Conservation (phyloP, 2,329 filamentous ascomycete species). For the Scolecobasidium constrictum region DNA sequence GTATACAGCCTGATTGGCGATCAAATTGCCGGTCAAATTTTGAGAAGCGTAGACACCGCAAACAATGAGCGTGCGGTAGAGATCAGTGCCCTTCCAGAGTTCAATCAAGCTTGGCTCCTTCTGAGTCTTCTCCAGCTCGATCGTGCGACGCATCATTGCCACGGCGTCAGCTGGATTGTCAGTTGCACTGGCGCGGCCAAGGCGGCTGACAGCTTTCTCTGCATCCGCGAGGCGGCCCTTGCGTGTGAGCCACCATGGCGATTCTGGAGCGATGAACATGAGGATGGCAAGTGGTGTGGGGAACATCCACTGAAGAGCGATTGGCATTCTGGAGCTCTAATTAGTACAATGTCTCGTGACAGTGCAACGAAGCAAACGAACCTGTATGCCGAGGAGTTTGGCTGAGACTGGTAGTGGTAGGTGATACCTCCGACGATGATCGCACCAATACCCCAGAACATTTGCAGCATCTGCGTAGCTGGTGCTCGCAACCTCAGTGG, state of each 20-base stretch:
- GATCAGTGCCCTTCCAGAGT: slow-evolving; percentile 62
- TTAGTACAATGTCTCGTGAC: not conserved
- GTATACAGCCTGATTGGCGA: slow-evolving; percentile 37
- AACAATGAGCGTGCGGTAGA: slow-evolving; percentile 66
- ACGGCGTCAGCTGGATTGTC: slow-evolving; percentile 75
- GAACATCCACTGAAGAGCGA: slow-evolving; percentile 53
- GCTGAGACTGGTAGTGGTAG: slow-evolving; percentile 51
- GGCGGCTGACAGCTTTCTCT: slow-evolving; percentile 52
- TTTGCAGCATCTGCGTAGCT: slow-evolving; percentile 56
- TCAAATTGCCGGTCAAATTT: slow-evolving; percentile 35
- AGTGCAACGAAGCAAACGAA: slow-evolving; percentile 26
- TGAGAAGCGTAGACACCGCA: slow-evolving; percentile 43
- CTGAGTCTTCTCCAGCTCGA: slow-evolving; percentile 55
- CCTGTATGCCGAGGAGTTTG: slow-evolving; percentile 58
- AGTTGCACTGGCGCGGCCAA: slow-evolving; percentile 47
- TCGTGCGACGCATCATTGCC: slow-evolving; percentile 88
- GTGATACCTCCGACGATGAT: slow-evolving; percentile 63
- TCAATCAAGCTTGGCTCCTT: slow-evolving; percentile 9
- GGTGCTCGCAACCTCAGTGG: slow-evolving; percentile 55
- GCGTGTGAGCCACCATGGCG: slow-evolving; percentile 67
- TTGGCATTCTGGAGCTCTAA: slow-evolving; percentile 1
- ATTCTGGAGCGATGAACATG: slow-evolving; percentile 58
- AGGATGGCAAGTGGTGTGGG: slow-evolving; percentile 55
- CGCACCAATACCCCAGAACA: slow-evolving; percentile 67
- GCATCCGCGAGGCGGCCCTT: slow-evolving; percentile 53